A percentile compares a stretch with the other conserved stretches of the same genome.
These are phyloP conservation scores for Pichia californica DNA, from an alignment of 805 yeast genomes.

Conservation along the genomic window DNA sequence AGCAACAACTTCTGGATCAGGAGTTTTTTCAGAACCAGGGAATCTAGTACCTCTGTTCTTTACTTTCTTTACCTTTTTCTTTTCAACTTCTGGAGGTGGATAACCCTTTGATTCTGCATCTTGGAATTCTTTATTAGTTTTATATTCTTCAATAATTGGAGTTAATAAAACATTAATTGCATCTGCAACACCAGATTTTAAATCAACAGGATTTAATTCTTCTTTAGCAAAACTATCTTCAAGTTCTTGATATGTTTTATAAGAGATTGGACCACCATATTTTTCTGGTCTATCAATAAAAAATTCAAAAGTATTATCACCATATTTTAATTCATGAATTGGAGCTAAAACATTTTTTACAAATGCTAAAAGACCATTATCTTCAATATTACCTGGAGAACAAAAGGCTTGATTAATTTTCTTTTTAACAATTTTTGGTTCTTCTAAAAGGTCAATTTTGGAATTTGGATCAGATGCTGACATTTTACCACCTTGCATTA, in stretches of 20 bases:
- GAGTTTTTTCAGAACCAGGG: conserved; percentile 56
- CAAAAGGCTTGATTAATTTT: conserved; percentile 90
- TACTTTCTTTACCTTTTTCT: conserved; percentile 62
- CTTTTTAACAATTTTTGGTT: conserved; percentile 80
- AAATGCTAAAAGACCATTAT: conserved; percentile 85
- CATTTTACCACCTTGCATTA: conserved; percentile 97
- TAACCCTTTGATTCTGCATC: conserved; percentile 75
- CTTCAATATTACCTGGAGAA: conserved; percentile 89
- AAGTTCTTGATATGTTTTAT: conserved; percentile 58
- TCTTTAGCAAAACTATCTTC: conserved; percentile 67
- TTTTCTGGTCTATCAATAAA: conserved; percentile 87
- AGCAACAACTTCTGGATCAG: conserved; percentile 27
- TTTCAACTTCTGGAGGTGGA: conserved; percentile 61
- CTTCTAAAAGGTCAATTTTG: conserved; percentile 88
- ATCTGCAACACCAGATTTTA: conserved; percentile 86
- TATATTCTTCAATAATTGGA: conserved; percentile 73
- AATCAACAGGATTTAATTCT: conserved; percentile 84
- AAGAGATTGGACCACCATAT: conserved; percentile 89
- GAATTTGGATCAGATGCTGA: conserved; percentile 98
- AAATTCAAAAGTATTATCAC: conserved; percentile 55
- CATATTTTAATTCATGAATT: conserved; percentile 68
- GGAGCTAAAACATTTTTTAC: conserved; percentile 82
- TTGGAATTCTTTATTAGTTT: conserved; percentile 60
- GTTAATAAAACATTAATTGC: conserved; percentile 73
- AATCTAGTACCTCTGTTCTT: conserved; percentile 87